A percentile compares a stretch with the other conserved stretches of the same genome.
phyloP scores from a whole-genome alignment of 192 early-diverging fungal species.

The Coemansia sp. region DNA sequence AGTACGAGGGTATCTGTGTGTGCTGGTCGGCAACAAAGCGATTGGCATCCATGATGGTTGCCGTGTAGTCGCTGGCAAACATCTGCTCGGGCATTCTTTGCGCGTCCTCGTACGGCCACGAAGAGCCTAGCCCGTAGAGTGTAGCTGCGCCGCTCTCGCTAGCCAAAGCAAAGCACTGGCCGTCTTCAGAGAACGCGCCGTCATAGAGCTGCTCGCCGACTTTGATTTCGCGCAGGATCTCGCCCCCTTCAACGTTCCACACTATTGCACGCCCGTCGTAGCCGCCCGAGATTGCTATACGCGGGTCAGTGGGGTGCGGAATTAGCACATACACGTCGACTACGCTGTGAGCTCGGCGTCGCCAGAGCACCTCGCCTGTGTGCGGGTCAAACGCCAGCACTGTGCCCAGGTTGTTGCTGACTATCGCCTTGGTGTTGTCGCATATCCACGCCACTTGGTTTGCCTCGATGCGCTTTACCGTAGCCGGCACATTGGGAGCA shows the following conservation, averaged over 20 bases:
- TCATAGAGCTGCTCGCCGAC: slow-evolving; percentile 63
- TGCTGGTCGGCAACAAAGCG: slow-evolving; percentile 69
- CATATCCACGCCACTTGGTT: slow-evolving; percentile 68
- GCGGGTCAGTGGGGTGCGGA: slow-evolving; percentile 68
- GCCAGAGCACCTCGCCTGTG: slow-evolving; percentile 58
- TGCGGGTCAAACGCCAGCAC: slow-evolving; percentile 64
- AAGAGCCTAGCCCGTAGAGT: slow-evolving; percentile 65
- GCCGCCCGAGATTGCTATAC: slow-evolving; percentile 72
- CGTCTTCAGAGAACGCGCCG: slow-evolving; percentile 73
- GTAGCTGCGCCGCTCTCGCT: slow-evolving; percentile 68
- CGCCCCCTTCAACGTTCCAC: slow-evolving; percentile 71
- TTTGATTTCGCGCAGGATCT: slow-evolving; percentile 53
- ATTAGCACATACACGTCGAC: slow-evolving; percentile 71
- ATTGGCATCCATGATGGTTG: slow-evolving; percentile 63
- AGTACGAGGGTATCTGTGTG: slow-evolving; percentile 68
- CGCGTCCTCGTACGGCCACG: slow-evolving; percentile 40
- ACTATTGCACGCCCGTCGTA: slow-evolving; percentile 80
- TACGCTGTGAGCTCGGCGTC: slow-evolving; percentile 28
- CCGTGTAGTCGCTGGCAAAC: slow-evolving; percentile 71
- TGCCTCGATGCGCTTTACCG: slow-evolving; percentile 33
- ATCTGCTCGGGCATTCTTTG: slow-evolving; percentile 68
- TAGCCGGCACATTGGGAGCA: background rate
- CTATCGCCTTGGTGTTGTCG: slow-evolving; percentile 65
- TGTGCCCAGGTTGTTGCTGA: slow-evolving; percentile 66
- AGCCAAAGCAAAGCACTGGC: slow-evolving; percentile 67